These are phyloP conservation scores for Straminergon stramineum DNA, from an alignment of 225 moss, liverwort and hornwort genomes.

Conservation along the genomic window DNA sequence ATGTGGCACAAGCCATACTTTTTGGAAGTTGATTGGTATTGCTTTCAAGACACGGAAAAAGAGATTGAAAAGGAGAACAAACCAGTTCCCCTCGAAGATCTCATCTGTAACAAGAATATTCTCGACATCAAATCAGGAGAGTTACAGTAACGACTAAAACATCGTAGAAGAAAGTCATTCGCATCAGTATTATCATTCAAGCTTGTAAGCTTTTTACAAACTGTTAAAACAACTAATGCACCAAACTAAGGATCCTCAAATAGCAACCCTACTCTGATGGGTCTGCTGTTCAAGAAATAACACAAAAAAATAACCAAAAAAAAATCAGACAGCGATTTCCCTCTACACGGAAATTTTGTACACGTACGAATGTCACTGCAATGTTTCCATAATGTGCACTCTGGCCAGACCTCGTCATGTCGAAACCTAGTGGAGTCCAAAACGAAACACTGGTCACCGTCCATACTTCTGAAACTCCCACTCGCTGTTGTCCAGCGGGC, in stretches of 20 bases:
- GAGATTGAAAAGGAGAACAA: neutral
- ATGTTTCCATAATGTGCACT: neutral
- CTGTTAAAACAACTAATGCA: neutral
- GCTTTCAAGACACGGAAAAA: neutral
- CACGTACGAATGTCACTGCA: neutral
- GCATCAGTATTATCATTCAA: neutral
- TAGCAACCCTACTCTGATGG: neutral
- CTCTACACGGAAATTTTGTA: neutral
- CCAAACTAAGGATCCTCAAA: neutral
- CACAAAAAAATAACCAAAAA: neutral
- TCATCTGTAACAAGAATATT: neutral
- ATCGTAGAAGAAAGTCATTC: neutral
- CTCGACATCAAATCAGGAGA: neutral
- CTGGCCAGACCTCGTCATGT: neutral
- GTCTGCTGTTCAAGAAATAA: neutral
- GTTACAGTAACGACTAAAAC: neutral
- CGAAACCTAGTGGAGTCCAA: neutral
- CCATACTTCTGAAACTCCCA: constrained; percentile 71
- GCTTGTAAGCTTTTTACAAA: neutral
- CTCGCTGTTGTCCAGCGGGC: constrained; percentile 67
- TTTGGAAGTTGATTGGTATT: neutral
- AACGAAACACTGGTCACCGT: constrained; percentile 6
- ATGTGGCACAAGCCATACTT: neutral
- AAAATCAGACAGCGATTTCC: neutral
- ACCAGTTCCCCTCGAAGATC: neutral